phyloP scores from a whole-genome alignment of 2,329 filamentous ascomycete species.

The Helicocarpus griseus region DNA sequence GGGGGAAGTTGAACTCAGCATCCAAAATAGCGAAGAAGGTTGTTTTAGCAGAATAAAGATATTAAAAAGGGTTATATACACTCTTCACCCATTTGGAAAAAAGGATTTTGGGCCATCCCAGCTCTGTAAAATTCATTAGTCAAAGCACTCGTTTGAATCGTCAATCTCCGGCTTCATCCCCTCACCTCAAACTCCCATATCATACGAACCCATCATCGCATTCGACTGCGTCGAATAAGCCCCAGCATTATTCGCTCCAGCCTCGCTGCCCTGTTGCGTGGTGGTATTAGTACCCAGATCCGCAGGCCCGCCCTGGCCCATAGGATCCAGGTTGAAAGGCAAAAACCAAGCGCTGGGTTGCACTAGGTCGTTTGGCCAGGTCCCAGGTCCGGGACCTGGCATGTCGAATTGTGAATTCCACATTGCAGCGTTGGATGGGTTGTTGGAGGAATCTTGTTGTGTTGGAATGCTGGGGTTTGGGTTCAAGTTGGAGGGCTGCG shows the following conservation, averaged over 20 bases:
- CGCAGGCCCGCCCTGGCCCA: conserved; percentile 11
- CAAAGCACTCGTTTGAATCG: no score
- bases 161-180: no score
- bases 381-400: conserved; percentile 16
- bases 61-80: no score
- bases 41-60: no score
- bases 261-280: neutral
- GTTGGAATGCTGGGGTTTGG: neutral
- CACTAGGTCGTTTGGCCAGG: conserved; percentile 27
- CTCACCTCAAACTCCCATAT: neutral
- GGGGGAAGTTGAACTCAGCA: no score
- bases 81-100: no score
- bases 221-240: neutral
- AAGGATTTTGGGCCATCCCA: no score
- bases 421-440: conserved; percentile 18
- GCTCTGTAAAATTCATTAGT: no score
- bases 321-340: conserved; percentile 80
- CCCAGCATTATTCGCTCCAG: no score
- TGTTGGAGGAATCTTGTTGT: conserved; percentile 12
- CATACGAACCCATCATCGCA: conserved; percentile 2
- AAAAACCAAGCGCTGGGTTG: conserved; percentile 71
- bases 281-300: conserved; percentile 7
- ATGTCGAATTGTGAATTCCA: conserved; percentile 29
- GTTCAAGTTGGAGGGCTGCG: neutral
- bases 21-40: no score